Evolutionary conservation across 2,329 filamentous ascomycete genomes (phyloP).

Genomic region (Alternaria sp.): DNA sequence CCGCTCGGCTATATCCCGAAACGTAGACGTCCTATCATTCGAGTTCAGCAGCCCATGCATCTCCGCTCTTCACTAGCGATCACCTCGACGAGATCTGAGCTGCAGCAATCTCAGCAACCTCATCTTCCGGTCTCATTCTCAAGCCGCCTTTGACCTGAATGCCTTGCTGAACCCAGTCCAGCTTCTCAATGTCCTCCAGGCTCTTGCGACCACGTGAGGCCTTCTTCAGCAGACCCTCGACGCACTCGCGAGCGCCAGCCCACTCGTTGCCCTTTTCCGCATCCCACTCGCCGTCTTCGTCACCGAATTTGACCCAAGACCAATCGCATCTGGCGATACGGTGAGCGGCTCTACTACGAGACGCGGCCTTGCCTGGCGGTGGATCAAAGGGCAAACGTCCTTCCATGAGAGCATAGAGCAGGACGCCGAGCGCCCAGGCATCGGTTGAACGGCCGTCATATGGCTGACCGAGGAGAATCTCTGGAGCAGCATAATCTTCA

Average conservation of each 20-base stretch:
- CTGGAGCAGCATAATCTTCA: slow-evolving; percentile 95
- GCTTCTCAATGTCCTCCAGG: slow-evolving; percentile 73
- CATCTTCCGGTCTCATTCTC: slow-evolving; percentile 59
- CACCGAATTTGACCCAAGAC: slow-evolving; percentile 88
- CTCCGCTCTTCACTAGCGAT: slow-evolving; percentile 34
- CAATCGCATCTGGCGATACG: slow-evolving; percentile 96
- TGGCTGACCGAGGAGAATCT: slow-evolving; percentile 92
- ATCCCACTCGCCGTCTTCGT: slow-evolving; percentile 87
- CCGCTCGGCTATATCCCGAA: neutral
- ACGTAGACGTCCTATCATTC: neutral
- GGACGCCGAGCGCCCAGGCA: slow-evolving; percentile 92
- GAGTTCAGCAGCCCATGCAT: slow-evolving; percentile 3
- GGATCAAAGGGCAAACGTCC: slow-evolving; percentile 93
- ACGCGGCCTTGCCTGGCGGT: slow-evolving; percentile 77
- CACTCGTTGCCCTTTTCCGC: slow-evolving; percentile 68
- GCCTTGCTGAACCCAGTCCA: slow-evolving; percentile 77
- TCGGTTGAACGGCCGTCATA: slow-evolving; percentile 94
- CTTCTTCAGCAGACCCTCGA: slow-evolving; percentile 83
- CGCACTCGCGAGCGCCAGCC: slow-evolving; percentile 77
- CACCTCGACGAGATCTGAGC: slow-evolving; percentile 28
- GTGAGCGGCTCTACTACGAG: slow-evolving; percentile 79
- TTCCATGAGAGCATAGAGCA: slow-evolving; percentile 92
- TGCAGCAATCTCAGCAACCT: slow-evolving; percentile 23
- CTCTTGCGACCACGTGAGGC: slow-evolving; percentile 76
- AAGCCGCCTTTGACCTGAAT: slow-evolving; percentile 70